Percentiles rank a stretch among this genome's conserved stretches.
phyloP scores from a whole-genome alignment of 2,329 filamentous ascomycete species.

The Xylariaceae sp. region DNA sequence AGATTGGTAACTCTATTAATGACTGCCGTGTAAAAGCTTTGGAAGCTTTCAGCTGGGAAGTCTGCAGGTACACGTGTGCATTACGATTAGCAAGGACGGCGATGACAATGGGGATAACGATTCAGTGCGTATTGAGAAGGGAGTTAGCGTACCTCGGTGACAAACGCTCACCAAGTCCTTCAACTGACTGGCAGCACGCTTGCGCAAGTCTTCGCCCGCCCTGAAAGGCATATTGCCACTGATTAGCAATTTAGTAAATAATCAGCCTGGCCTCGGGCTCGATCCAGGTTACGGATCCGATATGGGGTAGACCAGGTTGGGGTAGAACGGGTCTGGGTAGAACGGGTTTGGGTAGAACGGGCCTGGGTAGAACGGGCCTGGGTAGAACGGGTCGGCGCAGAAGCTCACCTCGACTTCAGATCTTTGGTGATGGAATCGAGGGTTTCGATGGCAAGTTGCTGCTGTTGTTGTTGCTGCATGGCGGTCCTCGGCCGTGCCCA shows the following conservation, averaged over 20 bases:
- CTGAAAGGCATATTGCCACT: slow-evolving; percentile 21
- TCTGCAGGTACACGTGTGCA: slow-evolving; percentile 43
- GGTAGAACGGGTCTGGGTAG: no score
- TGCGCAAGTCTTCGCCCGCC: slow-evolving; percentile 45
- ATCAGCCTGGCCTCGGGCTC: background rate
- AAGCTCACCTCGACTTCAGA: slow-evolving; percentile 47
- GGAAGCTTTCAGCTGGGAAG: slow-evolving; percentile 73
- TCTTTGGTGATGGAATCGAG: slow-evolving; percentile 51
- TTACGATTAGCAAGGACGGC: slow-evolving; percentile 11
- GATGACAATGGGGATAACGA: background rate
- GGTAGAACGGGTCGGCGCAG: background rate
- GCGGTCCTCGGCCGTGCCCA: slow-evolving; percentile 29
- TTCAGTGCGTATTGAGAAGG: background rate
- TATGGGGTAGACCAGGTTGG: no score
- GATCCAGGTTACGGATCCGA: background rate
- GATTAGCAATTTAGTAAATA: background rate
- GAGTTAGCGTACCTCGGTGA: slow-evolving; percentile 44
- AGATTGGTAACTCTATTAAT: slow-evolving; percentile 56
- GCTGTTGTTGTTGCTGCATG: slow-evolving; percentile 37
- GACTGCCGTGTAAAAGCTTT: slow-evolving; percentile 49
- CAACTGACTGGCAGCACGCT: slow-evolving; percentile 49
- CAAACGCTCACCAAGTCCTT: slow-evolving; percentile 50
- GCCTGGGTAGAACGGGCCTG: background rate
- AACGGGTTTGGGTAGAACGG: background rate
- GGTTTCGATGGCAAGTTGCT: slow-evolving; percentile 50